These are phyloP conservation scores for Colletotrichum incanum DNA, from an alignment of 2,329 filamentous ascomycete species.

Conservation along the genomic window DNA sequence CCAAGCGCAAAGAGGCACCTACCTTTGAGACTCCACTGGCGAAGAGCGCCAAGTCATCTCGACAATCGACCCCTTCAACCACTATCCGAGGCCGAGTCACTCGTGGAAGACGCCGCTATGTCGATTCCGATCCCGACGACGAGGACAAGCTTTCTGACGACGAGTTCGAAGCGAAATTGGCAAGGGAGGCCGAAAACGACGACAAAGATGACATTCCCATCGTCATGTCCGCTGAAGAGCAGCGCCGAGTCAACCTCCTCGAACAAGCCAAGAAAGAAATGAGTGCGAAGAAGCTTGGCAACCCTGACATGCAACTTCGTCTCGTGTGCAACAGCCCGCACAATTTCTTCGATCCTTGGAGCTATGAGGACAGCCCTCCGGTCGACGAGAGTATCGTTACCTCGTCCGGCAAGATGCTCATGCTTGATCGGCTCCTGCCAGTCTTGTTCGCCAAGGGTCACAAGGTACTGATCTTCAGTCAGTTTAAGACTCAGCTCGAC, in stretches of 20 bases:
- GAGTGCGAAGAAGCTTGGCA: constrained; percentile 91
- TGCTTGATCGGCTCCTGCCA: constrained; percentile 89
- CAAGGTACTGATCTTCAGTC: constrained; percentile 96
- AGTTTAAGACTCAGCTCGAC: constrained; percentile 95
- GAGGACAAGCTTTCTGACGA: constrained; percentile 79
- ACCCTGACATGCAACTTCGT: constrained; percentile 91
- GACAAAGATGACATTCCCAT: constrained; percentile 55
- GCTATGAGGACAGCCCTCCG: constrained; percentile 68
- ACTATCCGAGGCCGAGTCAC: constrained; percentile 63
- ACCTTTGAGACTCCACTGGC: constrained; percentile 53
- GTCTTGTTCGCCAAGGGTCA: constrained; percentile 81
- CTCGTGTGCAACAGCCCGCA: constrained; percentile 94
- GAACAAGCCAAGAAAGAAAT: constrained; percentile 90
- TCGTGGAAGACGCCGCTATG: constrained; percentile 60
- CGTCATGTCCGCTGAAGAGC: constrained; percentile 69
- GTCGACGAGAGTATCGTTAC: constrained; percentile 88
- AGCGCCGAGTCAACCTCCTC: constrained; percentile 76
- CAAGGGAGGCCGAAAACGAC: constrained; percentile 69
- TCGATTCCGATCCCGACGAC: constrained; percentile 72
- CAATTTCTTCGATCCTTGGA: constrained; percentile 96
- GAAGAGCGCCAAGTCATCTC: constrained; percentile 84
- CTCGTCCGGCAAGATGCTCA: constrained; percentile 94
- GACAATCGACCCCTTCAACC: constrained; percentile 80
- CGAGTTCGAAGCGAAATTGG: constrained; percentile 86
- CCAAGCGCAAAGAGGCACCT: constrained; percentile 54